phyloP scores from a whole-genome alignment of 106 monocot genomes.

The Dendrobium chrysotoxum region DNA sequence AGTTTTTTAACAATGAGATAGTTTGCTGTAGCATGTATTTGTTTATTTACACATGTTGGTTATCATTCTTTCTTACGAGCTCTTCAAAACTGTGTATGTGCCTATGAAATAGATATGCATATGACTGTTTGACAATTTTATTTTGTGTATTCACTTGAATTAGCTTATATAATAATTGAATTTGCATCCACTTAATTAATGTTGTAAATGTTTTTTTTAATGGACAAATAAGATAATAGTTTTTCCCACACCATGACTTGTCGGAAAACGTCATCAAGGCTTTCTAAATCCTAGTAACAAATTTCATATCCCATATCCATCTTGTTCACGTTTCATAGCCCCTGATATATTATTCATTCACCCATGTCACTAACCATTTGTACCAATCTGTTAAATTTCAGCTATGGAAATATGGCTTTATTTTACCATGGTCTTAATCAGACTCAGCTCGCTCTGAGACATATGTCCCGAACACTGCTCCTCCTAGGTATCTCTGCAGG shows the following conservation, averaged over 20 bases:
- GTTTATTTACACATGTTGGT: background rate
- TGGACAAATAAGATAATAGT: background rate
- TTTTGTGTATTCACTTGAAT: background rate
- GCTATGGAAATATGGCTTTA: conserved; percentile 97
- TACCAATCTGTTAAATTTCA: conserved; percentile 19
- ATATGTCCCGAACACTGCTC: conserved; percentile 83
- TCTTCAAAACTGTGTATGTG: background rate
- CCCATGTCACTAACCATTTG: background rate
- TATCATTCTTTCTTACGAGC: background rate
- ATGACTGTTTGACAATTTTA: background rate
- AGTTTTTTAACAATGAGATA: background rate
- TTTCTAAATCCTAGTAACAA: background rate
- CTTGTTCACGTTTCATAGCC: background rate
- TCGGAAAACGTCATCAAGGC: background rate
- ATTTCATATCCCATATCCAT: background rate
- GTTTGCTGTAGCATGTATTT: background rate
- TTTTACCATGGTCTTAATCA: conserved; percentile 96
- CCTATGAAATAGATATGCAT: background rate
- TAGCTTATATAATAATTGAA: background rate
- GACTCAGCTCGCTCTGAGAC: conserved; percentile 78
- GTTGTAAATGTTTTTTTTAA: background rate
- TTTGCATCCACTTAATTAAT: background rate
- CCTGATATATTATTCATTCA: background rate
- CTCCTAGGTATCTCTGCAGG: conserved; percentile 78
- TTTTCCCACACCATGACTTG: background rate